These are phyloP conservation scores for Boeremia exigua DNA, from an alignment of 2,329 filamentous ascomycete genomes.

Conservation along the genomic window DNA sequence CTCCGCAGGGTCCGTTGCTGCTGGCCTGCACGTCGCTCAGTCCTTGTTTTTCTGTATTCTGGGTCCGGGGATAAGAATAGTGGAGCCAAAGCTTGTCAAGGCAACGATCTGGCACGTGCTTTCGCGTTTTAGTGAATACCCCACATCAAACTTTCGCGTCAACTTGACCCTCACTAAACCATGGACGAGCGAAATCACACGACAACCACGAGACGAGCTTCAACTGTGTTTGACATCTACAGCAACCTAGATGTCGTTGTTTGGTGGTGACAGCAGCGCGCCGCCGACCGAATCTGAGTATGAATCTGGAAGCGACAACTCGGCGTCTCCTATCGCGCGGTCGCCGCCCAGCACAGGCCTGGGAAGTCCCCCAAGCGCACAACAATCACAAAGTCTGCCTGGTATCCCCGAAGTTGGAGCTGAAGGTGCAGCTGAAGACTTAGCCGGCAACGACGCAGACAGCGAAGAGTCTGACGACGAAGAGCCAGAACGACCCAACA, in stretches of 20 bases:
- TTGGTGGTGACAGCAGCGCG: slow-evolving; percentile 40
- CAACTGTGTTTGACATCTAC: slow-evolving; percentile 20
- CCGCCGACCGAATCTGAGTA: slow-evolving; percentile 20
- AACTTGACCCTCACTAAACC: not conserved
- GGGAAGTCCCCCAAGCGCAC: slow-evolving; percentile 21
- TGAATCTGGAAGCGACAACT: slow-evolving; percentile 19
- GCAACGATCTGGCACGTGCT: slow-evolving; percentile 7
- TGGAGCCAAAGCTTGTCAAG: slow-evolving; percentile 7
- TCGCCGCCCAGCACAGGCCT: slow-evolving; percentile 12
- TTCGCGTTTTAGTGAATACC: slow-evolving; percentile 12
- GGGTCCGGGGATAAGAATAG: not conserved
- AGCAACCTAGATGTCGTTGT: slow-evolving; percentile 47
- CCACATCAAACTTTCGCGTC: slow-evolving; percentile 1
- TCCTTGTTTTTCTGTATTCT: not conserved
- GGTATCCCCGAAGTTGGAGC: not conserved
- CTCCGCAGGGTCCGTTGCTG: not conserved
- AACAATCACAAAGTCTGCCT: slow-evolving; percentile 2
- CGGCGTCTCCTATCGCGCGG: slow-evolving; percentile 9
- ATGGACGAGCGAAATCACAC: slow-evolving; percentile 8
- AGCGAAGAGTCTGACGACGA: slow-evolving; percentile 27
- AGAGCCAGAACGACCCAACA: slow-evolving; percentile 61
- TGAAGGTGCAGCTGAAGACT: not conserved
- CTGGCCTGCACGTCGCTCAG: not conserved
- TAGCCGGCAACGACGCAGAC: slow-evolving; percentile 14
- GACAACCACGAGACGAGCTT: not conserved